Evolutionary conservation across 2,329 filamentous ascomycete species (phyloP).

Genomic region (Elsinoe fawcettii): DNA sequence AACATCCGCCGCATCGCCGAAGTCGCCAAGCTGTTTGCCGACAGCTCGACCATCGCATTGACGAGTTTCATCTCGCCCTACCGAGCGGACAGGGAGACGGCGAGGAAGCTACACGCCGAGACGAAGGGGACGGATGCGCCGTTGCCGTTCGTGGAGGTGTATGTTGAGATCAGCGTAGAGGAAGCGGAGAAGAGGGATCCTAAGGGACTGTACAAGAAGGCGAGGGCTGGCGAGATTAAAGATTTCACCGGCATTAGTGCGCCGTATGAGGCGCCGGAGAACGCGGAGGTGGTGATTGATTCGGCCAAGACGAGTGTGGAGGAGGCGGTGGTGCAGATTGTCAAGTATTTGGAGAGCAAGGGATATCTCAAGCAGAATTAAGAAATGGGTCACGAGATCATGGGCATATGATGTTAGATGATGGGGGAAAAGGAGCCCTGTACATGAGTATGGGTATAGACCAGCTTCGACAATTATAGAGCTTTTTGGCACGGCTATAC

Average conservation of each 20-base stretch:
- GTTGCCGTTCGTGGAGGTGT: conserved; percentile 88
- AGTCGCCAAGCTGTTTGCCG: conserved; percentile 94
- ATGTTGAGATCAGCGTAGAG: conserved; percentile 81
- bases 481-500: conserved; percentile 31
- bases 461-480: background rate
- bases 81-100: conserved; percentile 73
- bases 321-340: conserved; percentile 80
- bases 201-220: conserved; percentile 98
- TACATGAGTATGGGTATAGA: conserved; percentile 15
- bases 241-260: conserved; percentile 95
- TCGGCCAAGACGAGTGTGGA: conserved; percentile 77
- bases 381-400: background rate
- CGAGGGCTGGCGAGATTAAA: conserved; percentile 84
- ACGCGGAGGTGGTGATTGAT: conserved; percentile 78
- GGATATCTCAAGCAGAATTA: conserved; percentile 46
- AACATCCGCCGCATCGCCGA: conserved; percentile 96
- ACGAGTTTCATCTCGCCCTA: conserved; percentile 98
- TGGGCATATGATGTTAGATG: conserved; percentile 1
- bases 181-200: conserved; percentile 92
- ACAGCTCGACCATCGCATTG: conserved; percentile 76
- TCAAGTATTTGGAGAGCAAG: conserved; percentile 66
- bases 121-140: conserved; percentile 49
- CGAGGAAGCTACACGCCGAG: conserved; percentile 68
- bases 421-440: conserved; percentile 3
- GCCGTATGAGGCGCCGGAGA: conserved; percentile 83